Conservation (phyloP, 805 yeast species). For the Candida fluviatilis region DNA sequence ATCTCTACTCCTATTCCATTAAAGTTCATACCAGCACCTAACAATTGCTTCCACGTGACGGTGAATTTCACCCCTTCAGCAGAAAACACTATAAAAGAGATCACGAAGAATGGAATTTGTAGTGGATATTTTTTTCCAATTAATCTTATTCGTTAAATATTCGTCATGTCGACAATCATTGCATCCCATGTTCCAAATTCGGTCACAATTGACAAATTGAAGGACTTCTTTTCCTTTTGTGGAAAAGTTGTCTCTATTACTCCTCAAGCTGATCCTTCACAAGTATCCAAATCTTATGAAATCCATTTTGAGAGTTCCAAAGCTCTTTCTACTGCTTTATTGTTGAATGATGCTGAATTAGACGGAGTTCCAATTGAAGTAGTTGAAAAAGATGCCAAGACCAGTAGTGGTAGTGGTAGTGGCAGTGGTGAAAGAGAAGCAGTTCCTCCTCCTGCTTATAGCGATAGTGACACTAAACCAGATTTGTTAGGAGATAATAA, state of each 20-base stretch:
- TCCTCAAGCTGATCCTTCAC: slow-evolving; percentile 23
- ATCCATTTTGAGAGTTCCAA: slow-evolving; percentile 53
- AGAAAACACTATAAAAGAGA: too few species aligned
- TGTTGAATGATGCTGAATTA: slow-evolving; percentile 70
- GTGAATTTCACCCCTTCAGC: too few species aligned
- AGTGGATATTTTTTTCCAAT: too few species aligned
- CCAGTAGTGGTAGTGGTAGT: too few species aligned
- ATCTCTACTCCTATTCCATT: too few species aligned
- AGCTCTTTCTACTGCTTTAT: slow-evolving; percentile 68
- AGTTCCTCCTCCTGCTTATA: slow-evolving; percentile 12
- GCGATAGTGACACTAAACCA: slow-evolving; percentile 3
- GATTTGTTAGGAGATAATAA: slow-evolving; percentile 16
- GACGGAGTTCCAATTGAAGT: slow-evolving; percentile 55
- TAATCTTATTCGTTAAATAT: too few species aligned
- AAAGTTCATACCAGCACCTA: too few species aligned
- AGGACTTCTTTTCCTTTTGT: slow-evolving; percentile 72
- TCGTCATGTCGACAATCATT: slow-evolving; percentile 38
- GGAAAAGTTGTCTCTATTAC: slow-evolving; percentile 45
- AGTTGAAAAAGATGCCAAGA: slow-evolving; percentile 19
- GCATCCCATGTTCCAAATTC: slow-evolving; percentile 54
- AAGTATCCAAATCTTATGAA: slow-evolving; percentile 33
- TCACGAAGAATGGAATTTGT: too few species aligned
- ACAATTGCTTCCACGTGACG: too few species aligned
- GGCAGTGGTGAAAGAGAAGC: too few species aligned
- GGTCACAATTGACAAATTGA: slow-evolving; percentile 47